Evolutionary conservation across 164 flowering plant genomes (phyloP).

Genomic region (Sedum album): DNA sequence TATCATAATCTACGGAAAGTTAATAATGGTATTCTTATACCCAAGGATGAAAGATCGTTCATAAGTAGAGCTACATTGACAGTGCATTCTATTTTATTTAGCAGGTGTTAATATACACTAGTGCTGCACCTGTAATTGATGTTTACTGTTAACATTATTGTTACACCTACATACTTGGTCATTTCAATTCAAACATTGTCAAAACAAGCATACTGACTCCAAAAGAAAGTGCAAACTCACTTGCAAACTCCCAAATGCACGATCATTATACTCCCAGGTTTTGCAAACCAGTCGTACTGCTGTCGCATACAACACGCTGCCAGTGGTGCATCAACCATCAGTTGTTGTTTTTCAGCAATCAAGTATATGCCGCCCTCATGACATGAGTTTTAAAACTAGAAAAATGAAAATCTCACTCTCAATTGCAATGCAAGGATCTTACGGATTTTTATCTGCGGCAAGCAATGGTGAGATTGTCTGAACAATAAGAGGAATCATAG

Average conservation of each 20-base stretch:
- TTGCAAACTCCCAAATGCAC: conserved; percentile 76
- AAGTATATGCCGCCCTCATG: background rate
- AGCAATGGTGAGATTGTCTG: conserved; percentile 86
- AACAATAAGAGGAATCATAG: conserved; percentile 67
- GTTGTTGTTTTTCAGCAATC: conserved; percentile 2
- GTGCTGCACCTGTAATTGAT: background rate
- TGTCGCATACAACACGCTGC: conserved; percentile 71
- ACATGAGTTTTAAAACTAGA: background rate
- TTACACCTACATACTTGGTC: background rate
- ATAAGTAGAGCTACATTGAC: background rate
- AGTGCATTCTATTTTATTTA: background rate
- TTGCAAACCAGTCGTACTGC: conserved; percentile 80
- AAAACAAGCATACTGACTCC: background rate
- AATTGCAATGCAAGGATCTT: conserved; percentile 21
- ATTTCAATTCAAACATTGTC: background rate
- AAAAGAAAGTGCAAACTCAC: conserved; percentile 24
- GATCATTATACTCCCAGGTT: conserved; percentile 90
- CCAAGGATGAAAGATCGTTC: background rate
- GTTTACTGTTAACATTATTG: background rate
- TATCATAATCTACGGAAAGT: background rate
- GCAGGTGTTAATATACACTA: background rate
- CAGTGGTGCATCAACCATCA: conserved; percentile 10
- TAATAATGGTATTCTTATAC: background rate
- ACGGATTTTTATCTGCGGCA: conserved; percentile 54
- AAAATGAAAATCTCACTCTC: background rate